phyloP scores from a whole-genome alignment of 139 green algal genomes.

The Spirogloea muscicola region DNA sequence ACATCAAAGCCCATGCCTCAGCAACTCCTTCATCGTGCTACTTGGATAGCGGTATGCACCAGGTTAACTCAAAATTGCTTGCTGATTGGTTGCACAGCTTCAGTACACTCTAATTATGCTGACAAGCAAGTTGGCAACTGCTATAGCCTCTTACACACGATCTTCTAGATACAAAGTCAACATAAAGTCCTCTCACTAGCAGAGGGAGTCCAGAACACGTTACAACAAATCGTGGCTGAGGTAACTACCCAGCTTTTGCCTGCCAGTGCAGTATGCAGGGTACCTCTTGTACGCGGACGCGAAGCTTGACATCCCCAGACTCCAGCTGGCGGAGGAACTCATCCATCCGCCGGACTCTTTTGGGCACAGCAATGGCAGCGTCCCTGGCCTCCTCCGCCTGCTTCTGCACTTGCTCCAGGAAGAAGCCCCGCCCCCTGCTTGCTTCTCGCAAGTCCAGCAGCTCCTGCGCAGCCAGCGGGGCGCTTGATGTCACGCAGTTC shows the following conservation, averaged over 20 bases:
- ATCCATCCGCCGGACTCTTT: constrained; percentile 32
- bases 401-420: constrained; percentile 35
- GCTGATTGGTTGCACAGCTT: not conserved
- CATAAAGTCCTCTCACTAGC: not conserved
- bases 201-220: not conserved
- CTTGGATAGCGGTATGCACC: not conserved
- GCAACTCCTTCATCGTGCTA: not conserved
- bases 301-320: constrained; percentile 89
- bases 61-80: not conserved
- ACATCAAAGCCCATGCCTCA: not conserved
- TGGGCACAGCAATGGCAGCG: constrained; percentile 17
- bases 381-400: constrained; percentile 33
- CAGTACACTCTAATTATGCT: not conserved
- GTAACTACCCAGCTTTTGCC: too few relatives aligned
- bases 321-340: constrained; percentile 51
- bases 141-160: not conserved
- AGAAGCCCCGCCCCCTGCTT: constrained; percentile 13
- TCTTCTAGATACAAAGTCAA: not conserved
- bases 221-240: not conserved
- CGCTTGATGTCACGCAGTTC: too few relatives aligned
- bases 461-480: too few relatives aligned
- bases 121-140: not conserved
- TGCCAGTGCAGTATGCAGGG: constrained; percentile 54
- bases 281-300: constrained; percentile 69
- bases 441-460: constrained; percentile 40